phyloP scores from a whole-genome alignment of 805 yeast species.

The Komagataella mondaviorum region DNA sequence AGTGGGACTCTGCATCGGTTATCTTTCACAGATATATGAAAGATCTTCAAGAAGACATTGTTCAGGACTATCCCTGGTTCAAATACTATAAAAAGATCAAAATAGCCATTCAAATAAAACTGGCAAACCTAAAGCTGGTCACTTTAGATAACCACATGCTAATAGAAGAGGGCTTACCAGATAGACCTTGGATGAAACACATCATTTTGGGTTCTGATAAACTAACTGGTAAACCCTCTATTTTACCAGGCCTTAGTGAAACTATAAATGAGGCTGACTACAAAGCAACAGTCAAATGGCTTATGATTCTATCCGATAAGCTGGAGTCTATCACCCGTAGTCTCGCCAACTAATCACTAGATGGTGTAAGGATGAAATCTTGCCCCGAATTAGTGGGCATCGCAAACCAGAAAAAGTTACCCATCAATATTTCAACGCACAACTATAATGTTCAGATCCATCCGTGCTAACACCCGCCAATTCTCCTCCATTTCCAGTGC shows the following conservation, averaged over 20 bases:
- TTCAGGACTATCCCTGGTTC: constrained; percentile 73
- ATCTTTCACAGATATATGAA: constrained; percentile 34
- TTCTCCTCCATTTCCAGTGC: constrained; percentile 33
- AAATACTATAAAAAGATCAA: constrained; percentile 41
- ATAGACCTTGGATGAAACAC: constrained; percentile 57
- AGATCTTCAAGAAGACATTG: constrained; percentile 34
- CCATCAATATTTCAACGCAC: not conserved
- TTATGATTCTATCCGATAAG: constrained; percentile 25
- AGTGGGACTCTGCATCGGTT: constrained; percentile 16
- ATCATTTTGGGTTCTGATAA: constrained; percentile 62
- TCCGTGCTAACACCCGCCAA: constrained; percentile 24
- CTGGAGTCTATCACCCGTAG: constrained; percentile 8
- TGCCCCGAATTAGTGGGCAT: constrained; percentile 4
- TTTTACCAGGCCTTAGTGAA: constrained; percentile 48
- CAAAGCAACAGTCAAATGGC: constrained; percentile 27
- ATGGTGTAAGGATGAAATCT: constrained; percentile 1
- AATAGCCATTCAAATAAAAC: constrained; percentile 41
- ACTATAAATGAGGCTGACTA: constrained; percentile 34
- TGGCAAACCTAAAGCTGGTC: constrained; percentile 37
- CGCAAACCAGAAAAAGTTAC: not conserved
- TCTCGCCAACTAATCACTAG: not conserved
- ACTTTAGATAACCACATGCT: constrained; percentile 42
- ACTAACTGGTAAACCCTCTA: constrained; percentile 29
- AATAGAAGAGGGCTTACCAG: constrained; percentile 25
- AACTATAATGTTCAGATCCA: constrained; percentile 10